Evolutionary conservation across 352 stramenopile species (phyloP), one percentile per base, ranked within the genome.

Genomic region (Globisporangium alternatum): DNA sequence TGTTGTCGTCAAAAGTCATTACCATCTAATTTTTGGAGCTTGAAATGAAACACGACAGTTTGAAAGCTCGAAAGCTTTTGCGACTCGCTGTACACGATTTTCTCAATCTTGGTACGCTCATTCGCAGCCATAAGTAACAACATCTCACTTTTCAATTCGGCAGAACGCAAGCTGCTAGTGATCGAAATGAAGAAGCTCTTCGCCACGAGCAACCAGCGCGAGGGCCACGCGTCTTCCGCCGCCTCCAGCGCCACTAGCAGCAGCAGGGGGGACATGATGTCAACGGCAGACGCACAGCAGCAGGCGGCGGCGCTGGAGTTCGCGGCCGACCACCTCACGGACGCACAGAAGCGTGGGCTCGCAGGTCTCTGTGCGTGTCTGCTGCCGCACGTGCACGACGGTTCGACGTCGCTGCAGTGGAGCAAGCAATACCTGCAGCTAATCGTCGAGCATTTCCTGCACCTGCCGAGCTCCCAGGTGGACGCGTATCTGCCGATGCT

Each of bases 401-500:
- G 81, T 25, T 93, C 86, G 9, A 60, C 41, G 2, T 73, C 73
- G 2, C 69, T 77, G 10, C 44, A 69, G 53, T 95, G 86, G 86
- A 89, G 81, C 41, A 75, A 81, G 65, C 56, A 58, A 4, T 95
- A 84, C 69, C 74, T 93, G 19, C 67, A 80, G 56, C 57, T 95
- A 17, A 41, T 95, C 1, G 62, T 91, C 0, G 83, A 90, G 53
- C 48, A 70, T 19, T 95, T 92, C 15, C 64, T 91, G 25, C 67
- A 49, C n/a, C 69, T 95, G 17, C 67, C 76, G 0, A 65, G 57
- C 19, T 65, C 78, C 15, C 80, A 90, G 56, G 77, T 82, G 0
- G 81, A 93, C 31, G 86, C 82, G 2, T 87, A 87, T 56, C n/a
- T 89, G 21, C 83, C 86, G 45, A 88, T 95, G 66, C 74, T 95